A percentile compares a stretch with the other conserved stretches of the same genome.
Conservation (phyloP, 1,284 basidiomycete genomes). For the Irpex sp. region DNA sequence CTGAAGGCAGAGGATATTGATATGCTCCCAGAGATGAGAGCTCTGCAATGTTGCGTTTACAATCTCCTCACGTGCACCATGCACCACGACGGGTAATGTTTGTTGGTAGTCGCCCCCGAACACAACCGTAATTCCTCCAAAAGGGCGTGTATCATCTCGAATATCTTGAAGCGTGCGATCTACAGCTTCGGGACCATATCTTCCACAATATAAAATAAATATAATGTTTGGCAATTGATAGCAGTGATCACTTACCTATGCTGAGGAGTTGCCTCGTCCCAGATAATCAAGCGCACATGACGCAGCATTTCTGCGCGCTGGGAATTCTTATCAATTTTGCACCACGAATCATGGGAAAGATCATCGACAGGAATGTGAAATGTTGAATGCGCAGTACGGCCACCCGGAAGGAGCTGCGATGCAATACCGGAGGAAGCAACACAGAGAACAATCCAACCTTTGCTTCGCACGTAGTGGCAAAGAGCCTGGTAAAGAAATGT, state of each 20-base stretch:
- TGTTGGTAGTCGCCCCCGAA: conserved; percentile 22
- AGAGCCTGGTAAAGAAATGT: background rate
- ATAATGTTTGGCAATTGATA: background rate
- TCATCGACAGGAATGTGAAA: background rate
- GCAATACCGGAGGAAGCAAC: background rate
- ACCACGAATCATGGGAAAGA: background rate
- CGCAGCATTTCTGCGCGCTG: conserved; percentile 22
- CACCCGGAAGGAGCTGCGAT: background rate
- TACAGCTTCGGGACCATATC: conserved; percentile 28
- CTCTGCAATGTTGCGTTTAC: conserved; percentile 29
- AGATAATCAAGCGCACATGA: conserved; percentile 25
- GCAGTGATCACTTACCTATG: conserved; percentile 17
- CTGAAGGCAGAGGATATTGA: background rate
- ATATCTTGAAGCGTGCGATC: conserved; percentile 32
- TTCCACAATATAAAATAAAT: conserved; percentile 28
- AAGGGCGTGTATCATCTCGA: conserved; percentile 23
- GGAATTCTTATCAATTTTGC: background rate
- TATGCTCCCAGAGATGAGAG: conserved; percentile 23
- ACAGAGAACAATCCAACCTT: background rate
- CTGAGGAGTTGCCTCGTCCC: conserved; percentile 25
- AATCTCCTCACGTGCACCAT: conserved; percentile 32
- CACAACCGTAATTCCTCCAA: conserved; percentile 40
- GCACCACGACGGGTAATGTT: conserved; percentile 35
- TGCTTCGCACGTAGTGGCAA: background rate
- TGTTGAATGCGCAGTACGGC: background rate